Evolutionary conservation across 2,329 filamentous ascomycete genomes (phyloP).

Genomic region (Cercospora sp.): DNA sequence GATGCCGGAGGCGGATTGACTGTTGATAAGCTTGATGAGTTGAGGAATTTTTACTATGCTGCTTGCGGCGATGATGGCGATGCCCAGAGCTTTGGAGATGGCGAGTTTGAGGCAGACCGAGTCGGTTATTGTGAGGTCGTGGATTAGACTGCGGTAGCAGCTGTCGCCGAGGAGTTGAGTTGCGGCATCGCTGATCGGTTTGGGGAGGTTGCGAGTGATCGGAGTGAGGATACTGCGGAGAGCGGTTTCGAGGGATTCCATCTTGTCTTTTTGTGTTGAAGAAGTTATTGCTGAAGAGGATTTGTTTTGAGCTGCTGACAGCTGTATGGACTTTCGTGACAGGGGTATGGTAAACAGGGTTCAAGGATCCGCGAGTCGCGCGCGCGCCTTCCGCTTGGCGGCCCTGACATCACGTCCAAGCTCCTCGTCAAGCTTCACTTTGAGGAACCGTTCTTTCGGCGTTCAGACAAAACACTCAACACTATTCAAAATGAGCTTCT

Average conservation of each 20-base stretch:
- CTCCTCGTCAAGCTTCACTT: conserved; percentile 1
- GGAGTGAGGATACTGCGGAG: conserved; percentile 47
- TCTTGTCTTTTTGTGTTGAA: conserved; percentile 29
- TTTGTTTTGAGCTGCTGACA: conserved; percentile 3
- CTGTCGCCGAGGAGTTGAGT: conserved; percentile 74
- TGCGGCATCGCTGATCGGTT: conserved; percentile 71
- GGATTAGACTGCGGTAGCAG: conserved; percentile 84
- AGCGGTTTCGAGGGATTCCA: conserved; percentile 49
- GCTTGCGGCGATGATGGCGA: conserved; percentile 88
- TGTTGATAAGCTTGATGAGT: conserved; percentile 85
- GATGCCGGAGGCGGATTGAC: conserved; percentile 78
- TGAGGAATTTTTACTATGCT: conserved; percentile 95
- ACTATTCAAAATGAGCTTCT: conserved; percentile 41
- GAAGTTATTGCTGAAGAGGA: not conserved
- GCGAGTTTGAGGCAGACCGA: conserved; percentile 82
- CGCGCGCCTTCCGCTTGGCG: conserved; percentile 2
- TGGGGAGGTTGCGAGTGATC: conserved; percentile 57
- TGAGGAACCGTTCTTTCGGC: not conserved
- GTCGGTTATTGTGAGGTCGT: conserved; percentile 78
- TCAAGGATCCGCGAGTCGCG: not conserved
- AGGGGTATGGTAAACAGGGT: conserved; percentile 1
- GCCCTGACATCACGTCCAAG: conserved; percentile 2
- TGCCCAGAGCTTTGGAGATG: conserved; percentile 86
- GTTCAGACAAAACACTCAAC: not conserved
- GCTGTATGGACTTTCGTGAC: conserved; percentile 11